Base-by-base conservation (phyloP, 345 rosid species). In the Lenwebbia sp. region DNA sequence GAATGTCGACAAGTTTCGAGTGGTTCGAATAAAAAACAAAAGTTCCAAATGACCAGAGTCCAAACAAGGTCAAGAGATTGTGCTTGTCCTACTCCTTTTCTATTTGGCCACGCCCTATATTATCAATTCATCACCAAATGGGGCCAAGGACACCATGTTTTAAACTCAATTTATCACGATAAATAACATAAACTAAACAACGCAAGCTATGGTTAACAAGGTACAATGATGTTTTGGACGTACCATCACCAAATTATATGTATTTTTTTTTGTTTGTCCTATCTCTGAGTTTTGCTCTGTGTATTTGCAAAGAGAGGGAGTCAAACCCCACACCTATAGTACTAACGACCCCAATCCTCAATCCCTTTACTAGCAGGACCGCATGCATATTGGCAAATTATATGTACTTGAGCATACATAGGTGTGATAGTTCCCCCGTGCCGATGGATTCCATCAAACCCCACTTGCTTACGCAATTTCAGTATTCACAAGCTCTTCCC, bases 401-500 rank as follows among this genome's bases (percentile, higher is more conserved):
- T 47, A 9, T 47, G 50, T 47, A 8, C 50, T 8, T 47, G 49
- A 47, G 50, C 50, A 47, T 47, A 10, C 50, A 2, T 8, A 47
- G 11, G 11, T 47, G 11, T 47, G 11, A 47, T 1, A 9, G 12
- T 47, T 1, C 10, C 50, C 11, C 3, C 12, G 41, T 65, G 76
- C 41, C 76, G 33, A 1, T 30, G 76, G 76, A 33, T 30, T 65
- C 76, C 8, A 30, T 65, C 41, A 30, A 17, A 15, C 6, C 13
- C 41, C 40, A 65, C 41, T 65, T 30, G 76, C 1, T 33, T 30
- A 10, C 21, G 44, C 41, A 33, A 1, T 33, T 65, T 65, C 41
- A 4, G 76, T 41, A 65, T 17, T 15, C 23, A 65, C 44, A 7
- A 65, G 22, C 44, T 65, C 41, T 93, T 95, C 87, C 76, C 76